Conservation (phyloP, 305 asterid species). For the Fraxinus greggii region DNA sequence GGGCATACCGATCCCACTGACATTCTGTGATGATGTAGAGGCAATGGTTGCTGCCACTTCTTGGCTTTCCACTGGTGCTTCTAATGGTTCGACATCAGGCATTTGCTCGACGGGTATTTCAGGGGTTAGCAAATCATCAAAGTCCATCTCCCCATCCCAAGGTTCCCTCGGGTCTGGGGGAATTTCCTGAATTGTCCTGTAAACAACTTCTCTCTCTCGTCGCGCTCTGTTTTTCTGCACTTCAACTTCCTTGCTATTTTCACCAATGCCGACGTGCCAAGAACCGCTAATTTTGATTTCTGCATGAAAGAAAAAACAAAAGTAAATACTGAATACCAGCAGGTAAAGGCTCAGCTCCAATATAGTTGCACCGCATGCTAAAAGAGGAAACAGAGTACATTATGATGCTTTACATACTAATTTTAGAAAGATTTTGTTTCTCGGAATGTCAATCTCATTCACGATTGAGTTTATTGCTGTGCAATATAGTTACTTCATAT, state of each 20-base stretch:
- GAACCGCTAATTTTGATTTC: conserved; percentile 47
- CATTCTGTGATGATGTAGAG: conserved; percentile 38
- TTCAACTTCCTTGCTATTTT: conserved; percentile 84
- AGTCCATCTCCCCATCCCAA: conserved; percentile 95
- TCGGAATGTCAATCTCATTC: neutral
- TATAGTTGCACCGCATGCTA: neutral
- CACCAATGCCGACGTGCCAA: conserved; percentile 68
- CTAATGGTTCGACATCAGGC: conserved; percentile 62
- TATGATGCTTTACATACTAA: neutral
- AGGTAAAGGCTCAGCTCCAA: neutral
- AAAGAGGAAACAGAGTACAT: conserved; percentile 9
- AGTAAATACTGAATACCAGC: conserved; percentile 14
- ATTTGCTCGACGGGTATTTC: conserved; percentile 78
- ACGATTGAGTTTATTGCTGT: neutral
- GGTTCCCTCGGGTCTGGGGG: conserved; percentile 85
- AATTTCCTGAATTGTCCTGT: conserved; percentile 63
- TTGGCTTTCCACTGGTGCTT: conserved; percentile 33
- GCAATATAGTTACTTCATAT: neutral
- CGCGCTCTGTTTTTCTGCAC: conserved; percentile 69
- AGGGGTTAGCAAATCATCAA: conserved; percentile 77
- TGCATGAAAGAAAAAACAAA: conserved; percentile 44
- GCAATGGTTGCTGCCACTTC: conserved; percentile 31
- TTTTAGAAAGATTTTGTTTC: neutral
- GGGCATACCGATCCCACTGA: conserved; percentile 40
- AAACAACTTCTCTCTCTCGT: conserved; percentile 75